Evolutionary conservation across 306 rosid genomes (phyloP).

Genomic region (Ceratonia siliqua): DNA sequence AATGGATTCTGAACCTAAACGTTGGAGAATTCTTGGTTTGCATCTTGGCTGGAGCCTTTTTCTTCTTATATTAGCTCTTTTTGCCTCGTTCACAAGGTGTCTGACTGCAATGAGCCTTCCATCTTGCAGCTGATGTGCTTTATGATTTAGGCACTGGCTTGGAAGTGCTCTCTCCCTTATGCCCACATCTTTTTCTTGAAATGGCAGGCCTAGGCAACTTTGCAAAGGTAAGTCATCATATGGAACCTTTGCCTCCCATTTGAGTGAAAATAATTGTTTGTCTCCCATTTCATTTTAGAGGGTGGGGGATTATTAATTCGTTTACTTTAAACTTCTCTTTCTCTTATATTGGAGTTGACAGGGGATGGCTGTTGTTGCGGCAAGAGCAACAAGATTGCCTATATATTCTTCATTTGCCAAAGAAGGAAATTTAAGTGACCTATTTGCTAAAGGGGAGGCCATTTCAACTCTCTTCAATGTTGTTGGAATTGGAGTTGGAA

Average conservation of each 20-base stretch:
- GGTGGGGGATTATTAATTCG: background rate
- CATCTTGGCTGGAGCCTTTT: constrained; percentile 20
- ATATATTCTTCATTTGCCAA: constrained; percentile 96
- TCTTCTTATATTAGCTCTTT: background rate
- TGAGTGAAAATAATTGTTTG: background rate
- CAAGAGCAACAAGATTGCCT: constrained; percentile 98
- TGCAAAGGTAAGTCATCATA: constrained; percentile 61
- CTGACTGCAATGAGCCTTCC: constrained; percentile 31
- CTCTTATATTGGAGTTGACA: constrained; percentile 43
- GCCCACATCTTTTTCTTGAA: constrained; percentile 94
- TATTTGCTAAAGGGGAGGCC: constrained; percentile 99
- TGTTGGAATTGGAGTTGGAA: constrained; percentile 87
- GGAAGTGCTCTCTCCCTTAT: constrained; percentile 94
- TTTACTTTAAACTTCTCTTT: constrained; percentile 13
- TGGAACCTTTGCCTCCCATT: constrained; percentile 1
- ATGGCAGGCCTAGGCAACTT: constrained; percentile 96
- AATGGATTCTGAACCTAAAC: constrained; percentile 97
- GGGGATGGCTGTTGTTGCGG: constrained; percentile 99
- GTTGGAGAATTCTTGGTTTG: constrained; percentile 91
- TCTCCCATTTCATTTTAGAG: background rate
- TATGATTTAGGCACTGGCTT: constrained; percentile 90
- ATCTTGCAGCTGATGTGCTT: constrained; percentile 85
- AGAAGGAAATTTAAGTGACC: constrained; percentile 99
- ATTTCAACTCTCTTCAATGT: constrained; percentile 94
- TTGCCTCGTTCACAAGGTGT: constrained; percentile 25